Percentiles rank a stretch among this genome's conserved stretches.
Conservation (phyloP, 306 rosid genomes). For the Medicago ruthenica region DNA sequence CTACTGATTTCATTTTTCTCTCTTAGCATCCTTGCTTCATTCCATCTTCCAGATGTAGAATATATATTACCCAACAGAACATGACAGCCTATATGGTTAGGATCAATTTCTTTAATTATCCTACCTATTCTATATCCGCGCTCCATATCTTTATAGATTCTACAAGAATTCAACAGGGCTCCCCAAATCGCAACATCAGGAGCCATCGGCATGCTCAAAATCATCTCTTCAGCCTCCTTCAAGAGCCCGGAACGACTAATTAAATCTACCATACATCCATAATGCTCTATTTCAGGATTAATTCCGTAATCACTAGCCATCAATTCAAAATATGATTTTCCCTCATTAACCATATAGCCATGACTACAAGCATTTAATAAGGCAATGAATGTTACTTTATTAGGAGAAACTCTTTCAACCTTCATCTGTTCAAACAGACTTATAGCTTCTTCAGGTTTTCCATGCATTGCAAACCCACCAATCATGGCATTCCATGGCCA, state of each 20-base stretch:
- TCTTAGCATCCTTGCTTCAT: conserved; percentile 59
- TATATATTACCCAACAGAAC: conserved; percentile 68
- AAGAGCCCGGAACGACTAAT: conserved; percentile 67
- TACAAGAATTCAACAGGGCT: conserved; percentile 68
- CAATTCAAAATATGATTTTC: conserved; percentile 54
- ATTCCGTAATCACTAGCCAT: conserved; percentile 61
- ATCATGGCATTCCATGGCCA: conserved; percentile 85
- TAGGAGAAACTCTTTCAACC: conserved; percentile 55
- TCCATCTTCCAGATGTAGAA: conserved; percentile 70
- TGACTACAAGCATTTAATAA: conserved; percentile 78
- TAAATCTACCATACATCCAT: conserved; percentile 79
- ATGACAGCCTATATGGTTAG: conserved; percentile 64
- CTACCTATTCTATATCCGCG: conserved; percentile 65
- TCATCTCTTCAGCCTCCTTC: conserved; percentile 65
- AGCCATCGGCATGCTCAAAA: conserved; percentile 62
- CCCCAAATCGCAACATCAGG: conserved; percentile 74
- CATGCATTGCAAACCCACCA: conserved; percentile 80
- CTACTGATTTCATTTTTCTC: conserved; percentile 41
- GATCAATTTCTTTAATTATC: conserved; percentile 56
- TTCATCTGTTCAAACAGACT: conserved; percentile 62
- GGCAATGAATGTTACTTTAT: conserved; percentile 67
- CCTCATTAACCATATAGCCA: conserved; percentile 68
- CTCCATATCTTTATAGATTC: conserved; percentile 67
- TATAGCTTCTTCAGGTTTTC: conserved; percentile 64
- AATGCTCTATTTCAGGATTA: conserved; percentile 63